These are phyloP conservation scores for Cydonia oblonga DNA, from an alignment of 331 rosid genomes.

Conservation along the genomic window DNA sequence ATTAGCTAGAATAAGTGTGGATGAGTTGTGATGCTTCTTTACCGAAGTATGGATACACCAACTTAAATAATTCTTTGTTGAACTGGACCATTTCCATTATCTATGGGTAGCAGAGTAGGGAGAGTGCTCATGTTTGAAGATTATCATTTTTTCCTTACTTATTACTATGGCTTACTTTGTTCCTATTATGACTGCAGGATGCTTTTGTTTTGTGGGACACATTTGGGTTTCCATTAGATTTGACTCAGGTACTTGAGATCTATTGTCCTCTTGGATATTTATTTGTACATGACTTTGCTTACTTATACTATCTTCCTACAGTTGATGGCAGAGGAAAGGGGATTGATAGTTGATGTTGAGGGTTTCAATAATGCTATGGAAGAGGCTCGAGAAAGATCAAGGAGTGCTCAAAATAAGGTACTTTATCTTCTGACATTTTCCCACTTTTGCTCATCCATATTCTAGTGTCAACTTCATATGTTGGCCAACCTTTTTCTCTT, in stretches of 20 bases:
- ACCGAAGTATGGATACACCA: not conserved
- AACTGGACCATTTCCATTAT: not conserved
- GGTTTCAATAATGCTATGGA: conserved; percentile 77
- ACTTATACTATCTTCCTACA: conserved; percentile 8
- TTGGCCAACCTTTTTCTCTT: not conserved
- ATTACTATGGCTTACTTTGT: not conserved
- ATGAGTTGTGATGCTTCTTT: not conserved
- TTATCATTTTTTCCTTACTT: not conserved
- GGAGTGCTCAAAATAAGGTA: conserved; percentile 88
- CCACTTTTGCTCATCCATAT: conserved; percentile 2
- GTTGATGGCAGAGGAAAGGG: conserved; percentile 96
- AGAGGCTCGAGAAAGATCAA: conserved; percentile 87
- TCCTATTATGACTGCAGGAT: conserved; percentile 48
- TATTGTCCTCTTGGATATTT: conserved; percentile 1
- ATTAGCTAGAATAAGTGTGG: not conserved
- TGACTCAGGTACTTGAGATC: conserved; percentile 70
- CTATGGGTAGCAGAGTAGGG: not conserved
- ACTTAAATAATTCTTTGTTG: not conserved
- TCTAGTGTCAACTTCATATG: not conserved
- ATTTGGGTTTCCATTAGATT: conserved; percentile 84
- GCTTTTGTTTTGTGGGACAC: conserved; percentile 99
- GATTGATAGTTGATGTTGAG: conserved; percentile 60
- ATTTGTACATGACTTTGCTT: not conserved
- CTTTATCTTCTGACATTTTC: conserved; percentile 4
- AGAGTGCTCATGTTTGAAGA: not conserved